Percentiles rank a stretch among this genome's conserved stretches.
phyloP scores from a whole-genome alignment of 352 stramenopile species.

The Globisporangium abappressorium region DNA sequence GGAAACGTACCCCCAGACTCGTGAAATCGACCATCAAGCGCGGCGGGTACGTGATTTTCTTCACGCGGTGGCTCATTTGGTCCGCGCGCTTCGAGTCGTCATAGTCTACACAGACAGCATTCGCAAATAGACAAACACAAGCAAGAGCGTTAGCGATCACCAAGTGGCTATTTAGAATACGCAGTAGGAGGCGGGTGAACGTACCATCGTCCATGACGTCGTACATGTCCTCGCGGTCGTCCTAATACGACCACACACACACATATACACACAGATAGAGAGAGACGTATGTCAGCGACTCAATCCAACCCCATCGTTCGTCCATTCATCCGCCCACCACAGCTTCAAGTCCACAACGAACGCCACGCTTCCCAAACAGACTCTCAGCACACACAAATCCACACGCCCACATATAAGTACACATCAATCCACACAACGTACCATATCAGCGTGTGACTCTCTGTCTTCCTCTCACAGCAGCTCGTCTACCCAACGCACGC shows the following conservation, averaged over 20 bases:
- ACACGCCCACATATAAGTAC: background rate
- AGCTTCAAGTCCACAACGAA: background rate
- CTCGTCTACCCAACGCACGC: background rate
- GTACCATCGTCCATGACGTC: constrained; percentile 42
- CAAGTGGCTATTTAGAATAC: constrained; percentile 1
- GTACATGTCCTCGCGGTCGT: constrained; percentile 47
- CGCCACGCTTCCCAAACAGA: background rate
- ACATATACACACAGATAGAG: constrained; percentile 5
- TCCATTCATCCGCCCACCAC: background rate
- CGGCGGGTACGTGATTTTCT: constrained; percentile 62
- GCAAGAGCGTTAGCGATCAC: background rate
- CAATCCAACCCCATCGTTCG: background rate
- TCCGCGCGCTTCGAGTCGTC: constrained; percentile 31
- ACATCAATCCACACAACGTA: background rate
- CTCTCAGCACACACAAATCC: background rate
- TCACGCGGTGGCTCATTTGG: constrained; percentile 35
- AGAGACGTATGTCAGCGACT: background rate
- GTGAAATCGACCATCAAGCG: constrained; percentile 87
- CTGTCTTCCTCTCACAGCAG: too few species aligned
- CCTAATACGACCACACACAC: constrained; percentile 18
- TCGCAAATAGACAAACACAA: background rate
- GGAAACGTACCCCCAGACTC: constrained; percentile 56
- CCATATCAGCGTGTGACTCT: background rate
- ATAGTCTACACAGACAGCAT: constrained; percentile 22
- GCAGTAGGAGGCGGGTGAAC: background rate